Conservation (phyloP, 805 yeast genomes). For the Saccharomycopsis fodiens region DNA sequence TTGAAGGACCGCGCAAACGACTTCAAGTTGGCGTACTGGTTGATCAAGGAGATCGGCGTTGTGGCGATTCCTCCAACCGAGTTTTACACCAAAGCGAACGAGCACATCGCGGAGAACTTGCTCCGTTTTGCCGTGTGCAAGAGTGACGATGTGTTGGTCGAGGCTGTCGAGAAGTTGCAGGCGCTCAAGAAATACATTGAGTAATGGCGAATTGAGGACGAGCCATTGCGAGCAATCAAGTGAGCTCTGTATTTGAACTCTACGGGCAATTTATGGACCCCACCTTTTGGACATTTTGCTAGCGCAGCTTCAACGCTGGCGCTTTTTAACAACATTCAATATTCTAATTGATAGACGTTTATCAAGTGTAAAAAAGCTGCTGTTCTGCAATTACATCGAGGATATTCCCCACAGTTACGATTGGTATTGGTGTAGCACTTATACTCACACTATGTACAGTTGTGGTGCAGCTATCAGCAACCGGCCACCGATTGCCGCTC, state of each 20-base stretch:
- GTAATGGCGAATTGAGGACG: no score
- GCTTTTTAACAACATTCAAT: background rate
- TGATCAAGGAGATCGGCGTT: constrained; percentile 85
- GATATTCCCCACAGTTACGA: no score
- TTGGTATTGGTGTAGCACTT: no score
- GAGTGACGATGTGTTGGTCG: constrained; percentile 71
- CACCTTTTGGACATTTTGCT: background rate
- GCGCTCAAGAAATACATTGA: constrained; percentile 52
- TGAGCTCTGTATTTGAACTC: no score
- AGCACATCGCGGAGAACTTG: constrained; percentile 71
- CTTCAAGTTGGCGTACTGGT: constrained; percentile 86
- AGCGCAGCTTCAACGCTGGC: background rate
- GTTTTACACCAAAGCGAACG: constrained; percentile 67
- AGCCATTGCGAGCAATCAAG: no score
- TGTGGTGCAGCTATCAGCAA: no score
- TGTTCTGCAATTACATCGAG: no score
- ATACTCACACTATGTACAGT: no score
- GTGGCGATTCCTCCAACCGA: constrained; percentile 98
- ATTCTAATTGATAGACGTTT: no score
- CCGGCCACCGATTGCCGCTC: no score
- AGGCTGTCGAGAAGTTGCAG: constrained; percentile 71
- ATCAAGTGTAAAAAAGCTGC: no score
- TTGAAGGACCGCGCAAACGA: constrained; percentile 68
- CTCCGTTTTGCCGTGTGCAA: constrained; percentile 95
- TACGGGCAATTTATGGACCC: background rate